These are phyloP conservation scores for Phytophthora aleatoria DNA, from an alignment of 352 stramenopile genomes.

Conservation along the genomic window DNA sequence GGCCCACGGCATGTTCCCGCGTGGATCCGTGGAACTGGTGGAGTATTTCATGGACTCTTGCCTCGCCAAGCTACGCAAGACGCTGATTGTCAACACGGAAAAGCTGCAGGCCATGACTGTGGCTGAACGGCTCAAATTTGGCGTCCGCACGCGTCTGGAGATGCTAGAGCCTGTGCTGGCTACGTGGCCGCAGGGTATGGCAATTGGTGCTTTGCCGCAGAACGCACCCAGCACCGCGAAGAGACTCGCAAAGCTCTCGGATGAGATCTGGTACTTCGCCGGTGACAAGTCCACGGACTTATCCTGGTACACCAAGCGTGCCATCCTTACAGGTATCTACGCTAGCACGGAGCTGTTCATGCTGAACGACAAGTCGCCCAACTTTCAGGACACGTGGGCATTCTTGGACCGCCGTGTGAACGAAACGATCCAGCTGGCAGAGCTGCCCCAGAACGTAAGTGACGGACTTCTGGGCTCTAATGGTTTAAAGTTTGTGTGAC, in stretches of 20 bases:
- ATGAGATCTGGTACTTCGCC: constrained; percentile 90
- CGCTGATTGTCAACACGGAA: constrained; percentile 62
- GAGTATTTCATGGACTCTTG: constrained; percentile 88
- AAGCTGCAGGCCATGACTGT: constrained; percentile 70
- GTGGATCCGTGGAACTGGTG: constrained; percentile 79
- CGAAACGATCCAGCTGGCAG: constrained; percentile 80
- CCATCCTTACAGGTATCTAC: constrained; percentile 79
- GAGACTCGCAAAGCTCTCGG: constrained; percentile 68
- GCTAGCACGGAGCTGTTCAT: constrained; percentile 85
- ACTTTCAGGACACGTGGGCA: constrained; percentile 80
- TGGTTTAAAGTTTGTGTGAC: not conserved
- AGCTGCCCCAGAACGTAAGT: constrained; percentile 83
- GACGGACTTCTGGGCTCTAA: constrained; percentile 4
- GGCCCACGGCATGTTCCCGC: constrained; percentile 82
- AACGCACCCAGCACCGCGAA: constrained; percentile 76
- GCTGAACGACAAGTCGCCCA: constrained; percentile 78
- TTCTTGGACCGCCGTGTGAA: constrained; percentile 86
- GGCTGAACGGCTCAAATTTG: constrained; percentile 85
- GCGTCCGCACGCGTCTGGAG: constrained; percentile 69
- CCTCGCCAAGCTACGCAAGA: constrained; percentile 58
- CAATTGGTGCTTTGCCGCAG: constrained; percentile 69
- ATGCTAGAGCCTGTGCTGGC: constrained; percentile 62
- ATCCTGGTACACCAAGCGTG: constrained; percentile 88
- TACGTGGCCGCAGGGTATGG: constrained; percentile 84
- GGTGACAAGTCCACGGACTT: constrained; percentile 85